phyloP scores from a whole-genome alignment of 2,329 filamentous ascomycete species.

The Fusarium marasasianum region DNA sequence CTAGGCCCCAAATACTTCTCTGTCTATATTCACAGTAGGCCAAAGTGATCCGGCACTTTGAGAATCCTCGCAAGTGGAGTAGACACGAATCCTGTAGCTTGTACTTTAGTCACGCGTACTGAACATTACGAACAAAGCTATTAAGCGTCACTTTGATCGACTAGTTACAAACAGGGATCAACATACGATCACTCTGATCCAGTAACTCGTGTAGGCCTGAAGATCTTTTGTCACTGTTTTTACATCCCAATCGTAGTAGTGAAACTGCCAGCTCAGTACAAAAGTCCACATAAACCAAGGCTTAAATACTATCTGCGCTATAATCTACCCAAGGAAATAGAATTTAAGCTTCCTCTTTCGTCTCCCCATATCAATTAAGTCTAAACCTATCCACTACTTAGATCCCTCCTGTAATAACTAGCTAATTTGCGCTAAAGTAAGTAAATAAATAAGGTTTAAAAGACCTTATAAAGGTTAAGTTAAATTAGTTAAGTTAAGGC shows the following conservation, averaged over 20 bases:
- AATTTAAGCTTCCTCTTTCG: not conserved
- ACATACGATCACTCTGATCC: not conserved
- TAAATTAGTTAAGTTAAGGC: too few relatives aligned
- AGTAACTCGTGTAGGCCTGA: not conserved
- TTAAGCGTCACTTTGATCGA: not conserved
- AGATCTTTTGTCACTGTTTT: not conserved
- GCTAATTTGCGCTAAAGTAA: too few relatives aligned
- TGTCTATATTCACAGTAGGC: rapidly evolving
- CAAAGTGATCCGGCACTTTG: too few relatives aligned
- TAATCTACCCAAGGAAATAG: not conserved
- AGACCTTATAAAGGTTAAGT: too few relatives aligned
- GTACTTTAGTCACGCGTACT: too few relatives aligned
- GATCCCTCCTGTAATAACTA: too few relatives aligned
- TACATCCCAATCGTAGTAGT: not conserved
- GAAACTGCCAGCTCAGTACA: not conserved
- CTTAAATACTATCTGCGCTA: not conserved
- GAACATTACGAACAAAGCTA: too few relatives aligned
- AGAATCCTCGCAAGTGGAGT: not conserved
- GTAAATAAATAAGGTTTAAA: too few relatives aligned
- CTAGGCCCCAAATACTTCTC: rapidly evolving
- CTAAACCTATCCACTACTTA: not conserved
- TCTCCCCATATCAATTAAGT: not conserved
- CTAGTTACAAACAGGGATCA: not conserved
- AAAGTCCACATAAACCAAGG: not conserved
- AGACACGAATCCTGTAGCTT: not conserved